Percentiles rank a stretch among this genome's conserved stretches.
Conservation (phyloP, 2,329 filamentous ascomycete species). For the Exophiala viscosa region DNA sequence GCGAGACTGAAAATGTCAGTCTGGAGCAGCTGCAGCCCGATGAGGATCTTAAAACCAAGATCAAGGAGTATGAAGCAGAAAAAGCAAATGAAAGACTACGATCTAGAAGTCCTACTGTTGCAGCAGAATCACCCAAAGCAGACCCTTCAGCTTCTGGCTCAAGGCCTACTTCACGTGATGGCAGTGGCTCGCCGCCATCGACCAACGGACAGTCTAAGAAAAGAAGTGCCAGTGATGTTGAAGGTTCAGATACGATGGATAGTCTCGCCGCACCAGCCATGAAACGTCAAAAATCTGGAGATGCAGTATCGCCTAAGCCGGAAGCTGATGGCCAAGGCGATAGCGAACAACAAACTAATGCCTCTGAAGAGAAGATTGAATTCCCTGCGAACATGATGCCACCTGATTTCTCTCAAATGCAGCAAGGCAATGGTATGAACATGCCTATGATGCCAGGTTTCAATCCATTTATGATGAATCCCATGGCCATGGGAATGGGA, state of each 20-base stretch:
- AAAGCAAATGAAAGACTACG: constrained; percentile 43
- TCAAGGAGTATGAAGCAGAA: constrained; percentile 67
- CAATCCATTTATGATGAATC: constrained; percentile 40
- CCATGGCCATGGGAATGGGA: constrained; percentile 44
- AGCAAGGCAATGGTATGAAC: constrained; percentile 24
- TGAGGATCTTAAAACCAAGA: constrained; percentile 71
- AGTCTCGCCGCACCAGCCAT: constrained; percentile 34
- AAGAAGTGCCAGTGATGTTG: constrained; percentile 67
- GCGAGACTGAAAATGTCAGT: constrained; percentile 83
- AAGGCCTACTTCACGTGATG: constrained; percentile 22
- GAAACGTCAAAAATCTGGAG: constrained; percentile 46
- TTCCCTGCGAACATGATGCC: constrained; percentile 33
- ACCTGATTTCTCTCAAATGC: constrained; percentile 28
- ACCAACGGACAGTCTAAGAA: constrained; percentile 60
- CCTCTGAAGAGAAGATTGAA: constrained; percentile 17
- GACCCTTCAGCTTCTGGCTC: constrained; percentile 11
- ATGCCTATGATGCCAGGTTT: constrained; percentile 26
- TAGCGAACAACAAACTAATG: constrained; percentile 4
- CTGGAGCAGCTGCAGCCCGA: constrained; percentile 87
- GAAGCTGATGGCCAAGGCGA: constrained; percentile 2
- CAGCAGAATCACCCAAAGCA: constrained; percentile 21
- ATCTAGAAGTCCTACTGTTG: constrained; percentile 27
- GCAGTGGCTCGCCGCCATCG: constrained; percentile 22
- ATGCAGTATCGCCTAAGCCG: constrained; percentile 35
- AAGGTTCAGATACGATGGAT: constrained; percentile 56